Evolutionary conservation across 192 early-diverging fungal genomes (phyloP), one percentile per base, ranked within the genome.

Genomic region (Phycomyces nitens): DNA sequence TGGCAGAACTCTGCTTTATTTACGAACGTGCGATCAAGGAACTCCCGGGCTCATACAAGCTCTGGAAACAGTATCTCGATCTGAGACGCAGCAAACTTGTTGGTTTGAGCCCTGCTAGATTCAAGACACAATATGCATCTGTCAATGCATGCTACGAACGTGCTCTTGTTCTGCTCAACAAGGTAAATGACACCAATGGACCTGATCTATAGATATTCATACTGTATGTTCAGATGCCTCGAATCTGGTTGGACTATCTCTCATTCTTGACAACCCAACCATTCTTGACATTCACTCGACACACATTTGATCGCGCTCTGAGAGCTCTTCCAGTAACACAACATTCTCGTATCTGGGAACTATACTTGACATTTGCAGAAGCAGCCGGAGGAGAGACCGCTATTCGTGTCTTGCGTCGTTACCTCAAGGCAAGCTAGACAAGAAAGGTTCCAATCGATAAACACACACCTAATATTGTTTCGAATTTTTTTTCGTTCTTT

Each of bases 21-120:
- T 94, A 89, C 73, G 95, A 98, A 69, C 89, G 97, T 8, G 95
- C 96, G 1, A 74, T 97, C 22, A 80, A 83, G 49, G 80, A 86
- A 29, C 76, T 99, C 4, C 97, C 97, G 2, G 92, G 95, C 5
- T 94, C 92, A 7, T 99, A 96, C 76, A 97, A 96, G 73, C 82
- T 99, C 3, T 99, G 95, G 95, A 93, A 92, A 66, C 65, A 75
- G 41, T 96, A 97, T 68, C 73, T 97, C 34, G 89, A 90, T 66
- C 66, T 85, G 24, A 85, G 92, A 21, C 65, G 74, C 16, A 55
- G 71, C 20, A 70, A 77, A 24, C 70, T 85, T 22, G 55, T 72
- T 2, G 79, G 77, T 26, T 57, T 76, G 21, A 85, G 87, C 60
- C 81, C 84, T 26, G 62, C 83, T 6, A 71, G 64, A n/a, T 77